A percentile compares a stretch with the other conserved stretches of the same genome.
Evolutionary conservation across 352 stramenopile genomes (phyloP).

Genomic region (Phytophthora sp.): DNA sequence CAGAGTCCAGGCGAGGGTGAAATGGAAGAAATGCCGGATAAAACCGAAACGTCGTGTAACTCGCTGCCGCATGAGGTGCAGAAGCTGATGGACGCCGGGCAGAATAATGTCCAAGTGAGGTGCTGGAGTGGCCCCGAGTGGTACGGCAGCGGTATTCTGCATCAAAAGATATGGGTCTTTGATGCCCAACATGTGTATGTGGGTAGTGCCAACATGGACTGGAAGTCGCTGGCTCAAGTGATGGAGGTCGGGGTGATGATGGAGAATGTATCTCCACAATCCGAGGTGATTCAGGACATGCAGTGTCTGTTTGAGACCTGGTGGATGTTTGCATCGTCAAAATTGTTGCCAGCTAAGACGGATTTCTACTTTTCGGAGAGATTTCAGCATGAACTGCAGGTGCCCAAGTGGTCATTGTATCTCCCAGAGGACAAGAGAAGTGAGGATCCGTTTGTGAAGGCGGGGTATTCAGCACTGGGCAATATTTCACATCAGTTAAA

Average conservation of each 20-base stretch:
- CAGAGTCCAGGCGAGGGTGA: constrained; percentile 24
- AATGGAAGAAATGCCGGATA: constrained; percentile 15
- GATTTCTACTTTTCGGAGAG: constrained; percentile 57
- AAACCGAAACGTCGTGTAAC: constrained; percentile 34
- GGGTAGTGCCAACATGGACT: constrained; percentile 88
- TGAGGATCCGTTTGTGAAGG: constrained; percentile 58
- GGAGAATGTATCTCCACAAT: constrained; percentile 44
- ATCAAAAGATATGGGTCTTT: constrained; percentile 87
- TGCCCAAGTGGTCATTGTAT: constrained; percentile 68
- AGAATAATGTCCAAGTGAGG: constrained; percentile 48
- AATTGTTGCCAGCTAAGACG: constrained; percentile 39
- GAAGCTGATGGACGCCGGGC: constrained; percentile 40
- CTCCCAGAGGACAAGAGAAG: constrained; percentile 38
- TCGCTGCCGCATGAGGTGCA: constrained; percentile 65
- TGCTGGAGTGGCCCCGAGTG: constrained; percentile 72
- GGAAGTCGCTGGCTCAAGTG: constrained; percentile 84
- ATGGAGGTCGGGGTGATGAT: constrained; percentile 85
- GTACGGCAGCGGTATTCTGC: constrained; percentile 82
- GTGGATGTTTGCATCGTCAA: constrained; percentile 64
- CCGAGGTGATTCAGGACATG: constrained; percentile 55
- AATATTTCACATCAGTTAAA: constrained; percentile 68
- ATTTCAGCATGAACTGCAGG: constrained; percentile 62
- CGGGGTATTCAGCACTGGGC: constrained; percentile 45
- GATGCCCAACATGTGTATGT: constrained; percentile 72
- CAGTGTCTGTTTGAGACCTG: constrained; percentile 74